Base-by-base conservation (phyloP, 768 basidiomycete genomes). In the Termitomyces sp. region DNA sequence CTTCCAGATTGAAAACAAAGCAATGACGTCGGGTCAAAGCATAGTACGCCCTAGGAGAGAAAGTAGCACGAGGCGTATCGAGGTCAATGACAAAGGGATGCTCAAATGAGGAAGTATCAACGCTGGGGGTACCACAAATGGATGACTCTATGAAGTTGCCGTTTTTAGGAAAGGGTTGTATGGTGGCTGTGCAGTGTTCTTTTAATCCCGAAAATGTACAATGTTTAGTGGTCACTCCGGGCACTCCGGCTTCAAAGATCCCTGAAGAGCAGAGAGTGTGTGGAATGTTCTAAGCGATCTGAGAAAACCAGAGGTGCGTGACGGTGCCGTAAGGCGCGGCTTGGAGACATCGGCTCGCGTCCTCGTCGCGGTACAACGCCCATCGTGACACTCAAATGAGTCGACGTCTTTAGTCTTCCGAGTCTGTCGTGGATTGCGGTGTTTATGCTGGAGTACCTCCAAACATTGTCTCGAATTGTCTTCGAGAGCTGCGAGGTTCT, bases 1-100 rank as follows among this genome's bases (percentile, higher is more conserved):
- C 45, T 61, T 47, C 69, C 66, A 33, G 57, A 63, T 68, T 60
- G 59, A 66, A 65, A 63, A 70, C 66, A 69, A 70, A 46, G 68
- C 41, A 48, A 57, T 59, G 54, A 61, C 47, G 58, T 37, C 31
- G 50, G n/a, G 37, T 50, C 31, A 44, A 43, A n/a, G 45, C 30
- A 33, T 10, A 33, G 46, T 44, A 31, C 21, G 54, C 28, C 17
- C 21, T 30, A 38, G 46, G 38, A 26, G 28, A 51, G 17, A 40
- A 23, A 56, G 44, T 28, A 52, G 40, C 19, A 4, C 17, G 38
- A 38, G 15, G 30, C 15, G 42, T 21, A 19, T 38, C 31, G 44
- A 62, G 45, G 44, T 49, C 44, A 23, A 21, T 37, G 46, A 67
- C 63, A 69, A 69, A 58, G 68, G 67, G 64, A 69, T 45, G 41